Percentiles rank a stretch among this genome's conserved stretches.
Conservation (phyloP, 1,284 basidiomycete species). For the Exobasidium rhododendri region DNA sequence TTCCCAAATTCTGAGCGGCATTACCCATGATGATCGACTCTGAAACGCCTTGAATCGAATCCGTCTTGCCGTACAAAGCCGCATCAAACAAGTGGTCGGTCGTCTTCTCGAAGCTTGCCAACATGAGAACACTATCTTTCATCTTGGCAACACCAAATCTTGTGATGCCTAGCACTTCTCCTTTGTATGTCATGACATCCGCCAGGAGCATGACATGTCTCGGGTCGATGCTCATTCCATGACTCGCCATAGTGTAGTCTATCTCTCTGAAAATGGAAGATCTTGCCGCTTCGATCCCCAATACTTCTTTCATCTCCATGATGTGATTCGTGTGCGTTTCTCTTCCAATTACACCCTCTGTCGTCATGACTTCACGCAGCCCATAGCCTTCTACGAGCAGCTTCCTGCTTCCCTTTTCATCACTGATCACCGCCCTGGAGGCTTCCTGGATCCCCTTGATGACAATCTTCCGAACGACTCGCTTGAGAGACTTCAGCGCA, state of each 20-base stretch:
- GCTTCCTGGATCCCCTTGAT: slow-evolving; percentile 52
- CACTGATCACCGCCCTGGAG: slow-evolving; percentile 48
- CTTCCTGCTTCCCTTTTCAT: slow-evolving; percentile 51
- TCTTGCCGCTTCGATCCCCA: slow-evolving; percentile 96
- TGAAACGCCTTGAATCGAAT: slow-evolving; percentile 90
- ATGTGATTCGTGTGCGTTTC: slow-evolving; percentile 94
- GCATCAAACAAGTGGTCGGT: slow-evolving; percentile 99
- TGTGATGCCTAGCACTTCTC: slow-evolving; percentile 96
- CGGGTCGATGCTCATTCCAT: slow-evolving; percentile 98
- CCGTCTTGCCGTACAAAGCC: slow-evolving; percentile 90
- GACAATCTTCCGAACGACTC: slow-evolving; percentile 46
- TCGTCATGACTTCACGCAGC: slow-evolving; percentile 94
- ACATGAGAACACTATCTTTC: slow-evolving; percentile 99
- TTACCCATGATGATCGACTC: slow-evolving; percentile 99
- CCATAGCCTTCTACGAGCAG: slow-evolving; percentile 75
- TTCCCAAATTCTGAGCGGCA: slow-evolving; percentile 90
- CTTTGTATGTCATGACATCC: slow-evolving; percentile 99
- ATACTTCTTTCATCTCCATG: slow-evolving; percentile 87
- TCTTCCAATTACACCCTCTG: slow-evolving; percentile 89
- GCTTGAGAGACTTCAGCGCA: slow-evolving; percentile 49
- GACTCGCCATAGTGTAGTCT: slow-evolving; percentile 92
- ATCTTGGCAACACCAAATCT: slow-evolving; percentile 99
- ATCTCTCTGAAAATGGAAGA: slow-evolving; percentile 91
- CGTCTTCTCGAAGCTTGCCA: slow-evolving; percentile 98
- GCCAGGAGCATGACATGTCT: slow-evolving; percentile 98